A percentile compares a stretch with the other conserved stretches of the same genome.
phyloP scores from a whole-genome alignment of 345 rosid species.

The Boechera divaricarpa region DNA sequence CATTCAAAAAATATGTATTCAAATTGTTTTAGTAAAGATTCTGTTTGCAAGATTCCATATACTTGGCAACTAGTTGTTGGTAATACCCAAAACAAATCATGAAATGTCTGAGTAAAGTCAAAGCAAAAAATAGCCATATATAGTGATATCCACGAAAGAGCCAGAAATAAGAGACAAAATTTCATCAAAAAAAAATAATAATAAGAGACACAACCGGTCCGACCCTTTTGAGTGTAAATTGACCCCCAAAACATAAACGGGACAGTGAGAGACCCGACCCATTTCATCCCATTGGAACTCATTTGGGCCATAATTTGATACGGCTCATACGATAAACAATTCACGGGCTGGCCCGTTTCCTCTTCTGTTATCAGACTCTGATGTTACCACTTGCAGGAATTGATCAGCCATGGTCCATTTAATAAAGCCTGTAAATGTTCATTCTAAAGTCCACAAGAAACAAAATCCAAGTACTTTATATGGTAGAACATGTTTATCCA shows the following conservation, averaged over 20 bases:
- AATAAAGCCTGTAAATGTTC: not conserved
- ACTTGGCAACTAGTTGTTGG: constrained; percentile 19
- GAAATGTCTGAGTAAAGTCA: constrained; percentile 37
- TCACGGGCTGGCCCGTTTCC: not conserved
- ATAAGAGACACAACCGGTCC: constrained; percentile 17
- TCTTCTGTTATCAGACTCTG: constrained; percentile 3
- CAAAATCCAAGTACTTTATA: not conserved
- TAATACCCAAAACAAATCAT: constrained; percentile 37
- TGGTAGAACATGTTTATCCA: not conserved
- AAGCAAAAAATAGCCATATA: constrained; percentile 32
- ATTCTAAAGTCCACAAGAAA: not conserved
- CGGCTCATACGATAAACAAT: not conserved
- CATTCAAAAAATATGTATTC: not conserved
- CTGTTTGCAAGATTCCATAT: constrained; percentile 26
- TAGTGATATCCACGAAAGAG: constrained; percentile 8
- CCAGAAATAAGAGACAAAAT: not conserved
- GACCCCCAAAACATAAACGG: constrained; percentile 9
- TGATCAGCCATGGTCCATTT: not conserved
- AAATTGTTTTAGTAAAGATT: constrained; percentile 10
- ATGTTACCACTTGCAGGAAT: not conserved
- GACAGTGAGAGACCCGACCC: constrained; percentile 27
- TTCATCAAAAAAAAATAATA: no score
- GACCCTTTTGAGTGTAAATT: constrained; percentile 24
- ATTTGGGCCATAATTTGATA: constrained; percentile 9
- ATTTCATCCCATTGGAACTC: constrained; percentile 19